Base-by-base conservation (phyloP, 2,329 filamentous ascomycete species). In the Botrytis galanthina region DNA sequence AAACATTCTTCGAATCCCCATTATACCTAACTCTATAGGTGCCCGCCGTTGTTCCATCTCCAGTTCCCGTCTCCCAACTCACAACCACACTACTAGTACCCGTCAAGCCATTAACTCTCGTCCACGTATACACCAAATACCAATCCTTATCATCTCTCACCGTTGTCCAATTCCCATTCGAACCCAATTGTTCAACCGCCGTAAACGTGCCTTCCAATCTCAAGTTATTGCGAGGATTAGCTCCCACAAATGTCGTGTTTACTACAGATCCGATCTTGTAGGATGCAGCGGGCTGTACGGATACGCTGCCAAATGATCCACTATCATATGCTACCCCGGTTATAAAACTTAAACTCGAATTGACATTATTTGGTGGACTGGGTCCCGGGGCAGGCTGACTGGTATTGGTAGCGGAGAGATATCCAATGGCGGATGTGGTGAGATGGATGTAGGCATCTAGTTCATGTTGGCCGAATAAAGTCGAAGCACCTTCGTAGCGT, bases 401-500 rank as follows among this genome's bases (percentile, higher is more conserved):
- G 69, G 84, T 82, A 76, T 83, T 82, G 70, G 84, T 84, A 70
- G 84, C 84, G 3, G 86, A 85, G 4, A 97, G 87, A 81, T 91
- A 91, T 14, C 86, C 86, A 8, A 96, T 88, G 80, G 91, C 89
- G 0, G 86, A 87, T 18, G 93, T 85, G 0, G 93, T 95, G 57
- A 95, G 86, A 81, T 96, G 94, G 83, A 98, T 92, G 83, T 96
- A 96, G 0, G 94, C 95, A 39, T 92, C 89, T 22, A 97, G 87
- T 1, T 93, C 92, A 82, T 95, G 89, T 1, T 88, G 92, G 0
- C 95, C 95, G 81, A 92, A 96, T 2, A 98, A 88, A 0, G 95
- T 98, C 7, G 92, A 95, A 0, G 93, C 95, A 26, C 95, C 95
- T 83, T 98, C 95, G 83, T 98, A 98, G 18, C 95, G 91, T 83